A percentile compares a stretch with the other conserved stretches of the same genome.
These are phyloP conservation scores for Hymenoscyphus infarciens DNA, from an alignment of 2,329 filamentous ascomycete genomes.

Conservation along the genomic window DNA sequence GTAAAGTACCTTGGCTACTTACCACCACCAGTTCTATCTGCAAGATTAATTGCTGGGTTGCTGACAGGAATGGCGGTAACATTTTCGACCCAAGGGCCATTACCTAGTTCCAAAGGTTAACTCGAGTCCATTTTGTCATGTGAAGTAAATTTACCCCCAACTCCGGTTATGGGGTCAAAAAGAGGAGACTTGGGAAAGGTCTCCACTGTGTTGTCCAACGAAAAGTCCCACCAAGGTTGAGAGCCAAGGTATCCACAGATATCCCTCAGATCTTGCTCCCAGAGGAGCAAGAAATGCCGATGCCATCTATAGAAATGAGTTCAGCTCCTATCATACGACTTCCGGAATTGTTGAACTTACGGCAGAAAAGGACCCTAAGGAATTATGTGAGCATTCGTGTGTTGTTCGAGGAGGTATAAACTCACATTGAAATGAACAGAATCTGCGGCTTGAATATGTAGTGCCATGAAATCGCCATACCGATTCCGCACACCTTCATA, in stretches of 20 bases:
- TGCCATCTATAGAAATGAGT: slow-evolving; percentile 33
- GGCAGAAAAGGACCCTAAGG: slow-evolving; percentile 11
- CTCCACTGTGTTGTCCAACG: slow-evolving; percentile 33
- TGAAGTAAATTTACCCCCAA: slow-evolving; percentile 14
- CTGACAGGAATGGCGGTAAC: slow-evolving; percentile 8
- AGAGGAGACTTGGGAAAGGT: slow-evolving; percentile 26
- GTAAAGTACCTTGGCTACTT: neutral
- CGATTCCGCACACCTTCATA: slow-evolving; percentile 42
- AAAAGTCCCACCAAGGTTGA: slow-evolving; percentile 30
- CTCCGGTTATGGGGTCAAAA: slow-evolving; percentile 25
- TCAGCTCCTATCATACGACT: neutral
- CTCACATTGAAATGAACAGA: slow-evolving; percentile 40
- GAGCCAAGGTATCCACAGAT: slow-evolving; percentile 36
- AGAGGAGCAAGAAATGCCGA: slow-evolving; percentile 34
- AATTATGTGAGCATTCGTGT: neutral
- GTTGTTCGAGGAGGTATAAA: neutral
- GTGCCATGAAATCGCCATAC: slow-evolving; percentile 50
- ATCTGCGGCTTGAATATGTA: slow-evolving; percentile 46
- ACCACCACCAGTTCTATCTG: slow-evolving; percentile 18
- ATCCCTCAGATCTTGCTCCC: slow-evolving; percentile 35
- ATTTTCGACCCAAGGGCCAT: slow-evolving; percentile 16
- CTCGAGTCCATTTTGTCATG: neutral
- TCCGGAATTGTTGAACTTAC: neutral
- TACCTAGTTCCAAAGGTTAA: slow-evolving; percentile 9
- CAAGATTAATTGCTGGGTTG: slow-evolving; percentile 3